These are phyloP conservation scores for Microascus cirrosus DNA, from an alignment of 2,329 filamentous ascomycete species.

Conservation along the genomic window DNA sequence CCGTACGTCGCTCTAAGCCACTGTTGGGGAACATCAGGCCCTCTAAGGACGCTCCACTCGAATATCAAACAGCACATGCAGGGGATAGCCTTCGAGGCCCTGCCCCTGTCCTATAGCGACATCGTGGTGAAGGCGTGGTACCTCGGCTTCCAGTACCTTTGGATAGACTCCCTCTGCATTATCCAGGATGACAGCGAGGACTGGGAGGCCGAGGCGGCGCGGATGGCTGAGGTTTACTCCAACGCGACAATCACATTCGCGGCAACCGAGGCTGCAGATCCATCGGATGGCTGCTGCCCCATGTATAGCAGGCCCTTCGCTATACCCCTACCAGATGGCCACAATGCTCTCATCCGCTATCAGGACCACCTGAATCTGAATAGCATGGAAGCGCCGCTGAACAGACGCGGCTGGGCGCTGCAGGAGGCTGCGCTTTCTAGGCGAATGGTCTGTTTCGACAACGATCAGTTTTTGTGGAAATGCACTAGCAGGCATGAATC, in stretches of 20 bases:
- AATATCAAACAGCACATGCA: not conserved
- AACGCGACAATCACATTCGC: not conserved
- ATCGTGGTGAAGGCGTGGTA: not conserved
- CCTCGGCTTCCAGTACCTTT: conserved; percentile 2
- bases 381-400: not conserved
- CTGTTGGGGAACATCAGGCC: not conserved
- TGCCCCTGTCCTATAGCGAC: not conserved
- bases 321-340: not conserved
- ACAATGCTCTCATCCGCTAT: not conserved
- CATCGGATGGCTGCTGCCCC: not conserved
- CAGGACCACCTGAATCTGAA: not conserved
- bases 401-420: not conserved
- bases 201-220: not conserved
- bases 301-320: not conserved
- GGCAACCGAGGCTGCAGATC: not conserved
- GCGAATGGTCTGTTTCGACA: not conserved
- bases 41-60: not conserved
- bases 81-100: not conserved
- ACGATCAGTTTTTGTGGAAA: not conserved
- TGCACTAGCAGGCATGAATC: not conserved
- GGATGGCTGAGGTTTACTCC: not conserved
- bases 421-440: not conserved
- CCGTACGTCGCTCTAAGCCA: not conserved
- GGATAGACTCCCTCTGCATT: conserved; percentile 6
- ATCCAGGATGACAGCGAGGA: not conserved